Evolutionary conservation across 805 yeast genomes (phyloP).

Genomic region (Ogataea glucozyma): DNA sequence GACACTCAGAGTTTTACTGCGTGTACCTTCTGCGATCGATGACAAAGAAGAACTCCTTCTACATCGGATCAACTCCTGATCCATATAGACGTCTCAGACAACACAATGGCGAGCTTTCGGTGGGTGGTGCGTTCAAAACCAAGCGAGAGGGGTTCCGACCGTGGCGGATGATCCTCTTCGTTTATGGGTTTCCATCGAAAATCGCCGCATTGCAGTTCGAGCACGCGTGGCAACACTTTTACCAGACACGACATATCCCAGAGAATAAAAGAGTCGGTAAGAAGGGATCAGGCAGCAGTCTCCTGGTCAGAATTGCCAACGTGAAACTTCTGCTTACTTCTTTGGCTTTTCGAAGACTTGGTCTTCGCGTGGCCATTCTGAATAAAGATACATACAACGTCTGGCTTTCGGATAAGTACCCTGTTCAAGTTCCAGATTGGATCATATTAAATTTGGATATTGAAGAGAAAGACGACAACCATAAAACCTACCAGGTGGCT

Average conservation of each 20-base stretch:
- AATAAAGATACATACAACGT: conserved; percentile 29
- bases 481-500: conserved; percentile 10
- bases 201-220: conserved; percentile 77
- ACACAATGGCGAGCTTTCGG: conserved; percentile 67
- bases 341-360: conserved; percentile 45
- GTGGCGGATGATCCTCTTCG: conserved; percentile 66
- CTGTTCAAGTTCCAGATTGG: conserved; percentile 26
- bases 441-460: conserved; percentile 22
- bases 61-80: conserved; percentile 82
- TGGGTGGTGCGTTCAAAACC: conserved; percentile 74
- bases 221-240: conserved; percentile 80
- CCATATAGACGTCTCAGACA: conserved; percentile 68
- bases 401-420: conserved; percentile 41
- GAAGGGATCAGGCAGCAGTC: conserved; percentile 40
- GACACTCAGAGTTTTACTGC: conserved; percentile 50
- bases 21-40: conserved; percentile 69
- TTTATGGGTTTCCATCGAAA: conserved; percentile 72
- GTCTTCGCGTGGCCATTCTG: conserved; percentile 50
- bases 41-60: conserved; percentile 58
- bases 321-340: conserved; percentile 45
- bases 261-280: conserved; percentile 39
- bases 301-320: conserved; percentile 51
- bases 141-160: conserved; percentile 60
- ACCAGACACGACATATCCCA: conserved; percentile 61
- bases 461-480: neutral